phyloP scores from a whole-genome alignment of 2,329 filamentous ascomycete genomes.

The Stagonosporopsis chrysanthemi region DNA sequence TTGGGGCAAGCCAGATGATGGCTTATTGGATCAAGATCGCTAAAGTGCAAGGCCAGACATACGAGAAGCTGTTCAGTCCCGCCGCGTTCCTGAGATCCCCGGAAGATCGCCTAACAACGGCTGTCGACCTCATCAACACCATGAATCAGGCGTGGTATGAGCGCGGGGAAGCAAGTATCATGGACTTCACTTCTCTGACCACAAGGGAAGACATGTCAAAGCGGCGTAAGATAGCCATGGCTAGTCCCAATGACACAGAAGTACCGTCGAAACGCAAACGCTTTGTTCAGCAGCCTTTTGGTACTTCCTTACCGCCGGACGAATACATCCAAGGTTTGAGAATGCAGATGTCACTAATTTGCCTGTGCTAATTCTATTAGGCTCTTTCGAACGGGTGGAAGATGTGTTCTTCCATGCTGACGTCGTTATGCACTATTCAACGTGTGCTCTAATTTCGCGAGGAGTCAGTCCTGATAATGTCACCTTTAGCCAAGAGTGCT shows the following conservation, averaged over 20 bases:
- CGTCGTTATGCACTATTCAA: constrained; percentile 45
- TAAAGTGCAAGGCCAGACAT: constrained; percentile 45
- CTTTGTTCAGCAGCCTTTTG: constrained; percentile 8
- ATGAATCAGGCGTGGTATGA: constrained; percentile 42
- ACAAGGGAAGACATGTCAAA: constrained; percentile 1
- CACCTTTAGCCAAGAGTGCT: constrained; percentile 41
- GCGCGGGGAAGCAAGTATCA: constrained; percentile 33
- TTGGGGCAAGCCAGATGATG: constrained; percentile 32
- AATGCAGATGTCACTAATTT: background rate
- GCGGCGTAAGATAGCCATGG: constrained; percentile 11
- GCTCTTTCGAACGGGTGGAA: constrained; percentile 28
- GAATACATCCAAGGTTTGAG: constrained; percentile 27
- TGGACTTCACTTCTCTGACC: constrained; percentile 10
- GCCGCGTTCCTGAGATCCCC: constrained; percentile 39
- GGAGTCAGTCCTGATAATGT: constrained; percentile 43
- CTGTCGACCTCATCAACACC: constrained; percentile 35
- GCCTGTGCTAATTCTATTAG: constrained; percentile 5
- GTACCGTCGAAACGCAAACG: constrained; percentile 33
- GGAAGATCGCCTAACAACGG: constrained; percentile 37
- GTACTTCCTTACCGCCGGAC: constrained; percentile 4
- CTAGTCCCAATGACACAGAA: constrained; percentile 35
- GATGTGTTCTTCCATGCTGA: constrained; percentile 45
- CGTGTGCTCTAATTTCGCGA: constrained; percentile 42
- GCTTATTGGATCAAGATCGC: constrained; percentile 47
- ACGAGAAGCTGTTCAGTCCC: constrained; percentile 50